These are phyloP conservation scores for Gossypium arboreum DNA, from an alignment of 345 rosid species.

Conservation along the genomic window DNA sequence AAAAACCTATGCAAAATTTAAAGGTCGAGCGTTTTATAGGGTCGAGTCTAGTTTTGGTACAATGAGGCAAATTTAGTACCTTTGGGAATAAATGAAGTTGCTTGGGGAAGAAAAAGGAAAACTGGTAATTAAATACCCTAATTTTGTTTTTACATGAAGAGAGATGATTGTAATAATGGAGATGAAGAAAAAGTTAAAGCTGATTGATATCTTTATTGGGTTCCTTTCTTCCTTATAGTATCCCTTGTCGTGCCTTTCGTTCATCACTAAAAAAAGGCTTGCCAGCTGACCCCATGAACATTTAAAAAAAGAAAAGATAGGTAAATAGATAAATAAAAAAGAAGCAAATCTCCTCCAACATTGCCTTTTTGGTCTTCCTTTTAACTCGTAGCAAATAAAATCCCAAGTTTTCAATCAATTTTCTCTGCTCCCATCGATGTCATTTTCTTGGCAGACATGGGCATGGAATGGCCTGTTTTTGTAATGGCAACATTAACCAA, in stretches of 20 bases:
- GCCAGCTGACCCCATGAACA: conserved; percentile 25
- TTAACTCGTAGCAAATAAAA: conserved; percentile 10
- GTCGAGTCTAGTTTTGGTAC: not conserved
- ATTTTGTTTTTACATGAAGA: conserved; percentile 19
- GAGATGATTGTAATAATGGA: conserved; percentile 16
- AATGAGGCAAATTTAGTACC: not conserved
- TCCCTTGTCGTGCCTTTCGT: conserved; percentile 14
- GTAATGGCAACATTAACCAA: not conserved
- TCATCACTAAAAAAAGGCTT: conserved; percentile 16
- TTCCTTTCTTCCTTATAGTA: conserved; percentile 3
- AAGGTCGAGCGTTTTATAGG: not conserved
- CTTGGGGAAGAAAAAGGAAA: not conserved
- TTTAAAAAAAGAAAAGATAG: not conserved
- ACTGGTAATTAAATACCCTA: conserved; percentile 5
- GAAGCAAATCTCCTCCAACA: conserved; percentile 9
- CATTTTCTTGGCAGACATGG: conserved; percentile 23
- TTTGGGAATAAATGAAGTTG: not conserved
- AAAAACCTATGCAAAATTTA: not conserved
- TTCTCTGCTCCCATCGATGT: conserved; percentile 14
- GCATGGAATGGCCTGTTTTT: not conserved
- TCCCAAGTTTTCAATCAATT: not conserved
- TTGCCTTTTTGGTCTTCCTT: conserved; percentile 18
- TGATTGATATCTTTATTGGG: conserved; percentile 26
- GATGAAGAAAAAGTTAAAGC: conserved; percentile 24
- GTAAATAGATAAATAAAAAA: not conserved